Conservation (phyloP, 441 rosid genomes). For the Erodium trifolium region DNA sequence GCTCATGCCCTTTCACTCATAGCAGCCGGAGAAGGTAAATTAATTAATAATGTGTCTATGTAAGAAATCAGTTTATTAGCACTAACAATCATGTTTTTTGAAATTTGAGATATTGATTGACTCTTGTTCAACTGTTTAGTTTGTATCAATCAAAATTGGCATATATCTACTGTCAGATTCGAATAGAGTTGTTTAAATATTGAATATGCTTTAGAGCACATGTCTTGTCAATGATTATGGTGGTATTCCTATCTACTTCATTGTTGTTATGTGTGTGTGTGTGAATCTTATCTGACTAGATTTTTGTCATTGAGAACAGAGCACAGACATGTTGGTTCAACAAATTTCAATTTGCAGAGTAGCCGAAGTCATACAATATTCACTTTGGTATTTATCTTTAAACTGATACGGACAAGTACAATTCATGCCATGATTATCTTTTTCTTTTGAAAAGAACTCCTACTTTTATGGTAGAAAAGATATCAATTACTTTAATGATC, state of each 20-base stretch:
- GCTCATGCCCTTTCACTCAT: constrained; percentile 98
- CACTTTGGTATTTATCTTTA: constrained; percentile 54
- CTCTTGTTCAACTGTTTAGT: background rate
- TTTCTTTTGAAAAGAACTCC: too few species aligned
- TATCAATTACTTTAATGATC: constrained; percentile 3
- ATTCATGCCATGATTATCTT: too few species aligned
- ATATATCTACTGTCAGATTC: constrained; percentile 7
- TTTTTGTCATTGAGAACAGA: constrained; percentile 42
- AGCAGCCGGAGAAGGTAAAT: constrained; percentile 98
- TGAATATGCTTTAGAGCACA: constrained; percentile 12
- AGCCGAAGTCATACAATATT: constrained; percentile 99
- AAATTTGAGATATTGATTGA: background rate
- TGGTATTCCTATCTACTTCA: constrained; percentile 11
- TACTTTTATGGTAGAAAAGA: background rate
- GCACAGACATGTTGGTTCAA: constrained; percentile 98
- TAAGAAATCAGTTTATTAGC: background rate
- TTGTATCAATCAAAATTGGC: background rate
- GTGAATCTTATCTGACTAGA: constrained; percentile 13
- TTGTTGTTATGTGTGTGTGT: background rate
- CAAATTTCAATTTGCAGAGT: constrained; percentile 91
- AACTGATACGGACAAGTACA: background rate
- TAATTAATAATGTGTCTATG: background rate
- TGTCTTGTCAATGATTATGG: constrained; percentile 12
- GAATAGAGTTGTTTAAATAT: constrained; percentile 14
- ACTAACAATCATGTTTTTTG: background rate